Percentiles rank a stretch among this genome's conserved stretches.
Conservation (phyloP, 495 filamentous ascomycete genomes). For the Penicillium lividum region DNA sequence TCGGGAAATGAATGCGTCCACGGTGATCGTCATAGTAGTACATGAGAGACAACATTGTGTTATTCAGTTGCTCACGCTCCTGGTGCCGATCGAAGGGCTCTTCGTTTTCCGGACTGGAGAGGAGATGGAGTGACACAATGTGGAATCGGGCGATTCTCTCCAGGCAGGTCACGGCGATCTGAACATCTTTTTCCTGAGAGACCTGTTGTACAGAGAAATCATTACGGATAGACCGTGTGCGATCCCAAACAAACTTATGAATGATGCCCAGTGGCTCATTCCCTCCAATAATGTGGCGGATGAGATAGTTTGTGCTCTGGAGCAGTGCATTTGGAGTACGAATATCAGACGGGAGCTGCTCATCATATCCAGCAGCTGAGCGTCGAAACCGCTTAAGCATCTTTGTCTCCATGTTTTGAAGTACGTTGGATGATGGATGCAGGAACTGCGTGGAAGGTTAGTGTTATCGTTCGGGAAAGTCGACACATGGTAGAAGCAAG, state of each 20-base stretch:
- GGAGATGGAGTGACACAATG: slow-evolving; percentile 80
- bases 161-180: slow-evolving; percentile 72
- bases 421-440: slow-evolving; percentile 36
- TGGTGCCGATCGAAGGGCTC: slow-evolving; percentile 84
- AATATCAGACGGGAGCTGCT: slow-evolving; percentile 89
- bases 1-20: slow-evolving; percentile 53
- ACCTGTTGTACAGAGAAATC: slow-evolving; percentile 91
- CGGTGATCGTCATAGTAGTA: slow-evolving; percentile 82
- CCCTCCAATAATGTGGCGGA: slow-evolving; percentile 68
- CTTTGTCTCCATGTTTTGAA: slow-evolving; percentile 51
- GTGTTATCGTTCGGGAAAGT: slow-evolving; percentile 6
- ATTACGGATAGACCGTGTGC: slow-evolving; percentile 86
- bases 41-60: slow-evolving; percentile 82
- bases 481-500: neutral
- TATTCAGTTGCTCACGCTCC: slow-evolving; percentile 89
- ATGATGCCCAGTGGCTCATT: slow-evolving; percentile 63
- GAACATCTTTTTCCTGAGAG: slow-evolving; percentile 64
- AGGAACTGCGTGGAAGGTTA: slow-evolving; percentile 33
- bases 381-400: slow-evolving; percentile 88
- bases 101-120: slow-evolving; percentile 64
- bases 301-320: slow-evolving; percentile 79
- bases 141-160: slow-evolving; percentile 92
- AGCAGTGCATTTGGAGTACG: slow-evolving; percentile 75
- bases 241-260: slow-evolving; percentile 92
- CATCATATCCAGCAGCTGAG: slow-evolving; percentile 89